phyloP scores from a whole-genome alignment of 805 yeast genomes.

The Saturnispora saitoi region DNA sequence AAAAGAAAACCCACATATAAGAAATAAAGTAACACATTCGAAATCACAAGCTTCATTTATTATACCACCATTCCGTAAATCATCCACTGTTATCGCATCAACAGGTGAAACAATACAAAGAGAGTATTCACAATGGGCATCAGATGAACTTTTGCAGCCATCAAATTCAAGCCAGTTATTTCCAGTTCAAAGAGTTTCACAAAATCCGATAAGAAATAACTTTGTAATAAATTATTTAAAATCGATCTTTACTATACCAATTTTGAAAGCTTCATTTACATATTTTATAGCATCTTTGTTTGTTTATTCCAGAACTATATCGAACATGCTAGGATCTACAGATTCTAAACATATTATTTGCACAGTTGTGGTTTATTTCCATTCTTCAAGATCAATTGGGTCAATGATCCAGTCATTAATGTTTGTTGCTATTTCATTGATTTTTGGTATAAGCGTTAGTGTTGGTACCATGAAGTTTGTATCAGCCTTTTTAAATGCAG shows the following conservation, averaged over 20 bases:
- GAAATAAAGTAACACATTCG: slow-evolving; percentile 3
- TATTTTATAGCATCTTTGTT: slow-evolving; percentile 66
- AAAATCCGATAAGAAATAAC: not conserved
- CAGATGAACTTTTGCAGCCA: slow-evolving; percentile 11
- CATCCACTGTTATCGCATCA: slow-evolving; percentile 37
- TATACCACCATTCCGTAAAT: slow-evolving; percentile 17
- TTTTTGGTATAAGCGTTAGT: slow-evolving; percentile 30
- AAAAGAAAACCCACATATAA: not conserved
- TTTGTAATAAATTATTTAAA: not conserved
- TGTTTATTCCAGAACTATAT: slow-evolving; percentile 49
- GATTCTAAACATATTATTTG: slow-evolving; percentile 78
- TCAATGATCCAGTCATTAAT: slow-evolving; percentile 68
- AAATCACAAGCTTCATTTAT: slow-evolving; percentile 15
- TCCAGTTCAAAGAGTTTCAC: not conserved
- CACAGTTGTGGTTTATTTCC: slow-evolving; percentile 78
- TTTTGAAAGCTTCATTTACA: slow-evolving; percentile 61
- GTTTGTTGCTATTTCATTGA: slow-evolving; percentile 48
- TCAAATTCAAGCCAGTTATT: slow-evolving; percentile 2
- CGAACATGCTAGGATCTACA: slow-evolving; percentile 47
- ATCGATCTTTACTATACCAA: slow-evolving; percentile 8
- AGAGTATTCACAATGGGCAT: slow-evolving; percentile 23
- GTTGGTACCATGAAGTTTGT: slow-evolving; percentile 4
- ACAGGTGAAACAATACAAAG: slow-evolving; percentile 32
- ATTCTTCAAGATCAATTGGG: slow-evolving; percentile 71
- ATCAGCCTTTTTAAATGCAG: slow-evolving; percentile 2